A percentile compares a stretch with the other conserved stretches of the same genome.
Conservation (phyloP, 2,329 filamentous ascomycete species). For the Triangularia verruculosa region DNA sequence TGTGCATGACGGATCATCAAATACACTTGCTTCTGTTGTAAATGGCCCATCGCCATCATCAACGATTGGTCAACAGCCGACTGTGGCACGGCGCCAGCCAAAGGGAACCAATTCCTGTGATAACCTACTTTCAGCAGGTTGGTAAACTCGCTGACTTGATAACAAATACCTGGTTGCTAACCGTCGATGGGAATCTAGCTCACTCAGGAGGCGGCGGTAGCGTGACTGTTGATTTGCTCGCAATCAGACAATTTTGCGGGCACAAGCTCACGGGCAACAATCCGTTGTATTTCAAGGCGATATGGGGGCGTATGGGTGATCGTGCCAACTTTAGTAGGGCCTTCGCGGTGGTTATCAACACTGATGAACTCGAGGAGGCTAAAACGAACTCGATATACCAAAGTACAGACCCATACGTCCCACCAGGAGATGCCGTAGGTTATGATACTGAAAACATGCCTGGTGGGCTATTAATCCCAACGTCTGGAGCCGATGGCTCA, state of each 20-base stretch:
- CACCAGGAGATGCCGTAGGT: neutral
- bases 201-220: neutral
- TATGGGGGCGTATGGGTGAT: constrained; percentile 4
- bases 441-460: neutral
- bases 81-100: neutral
- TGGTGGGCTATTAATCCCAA: neutral
- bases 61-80: neutral
- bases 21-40: no score
- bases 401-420: neutral
- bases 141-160: no score
- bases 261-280: neutral
- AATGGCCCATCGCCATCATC: neutral
- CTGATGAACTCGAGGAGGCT: neutral
- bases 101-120: neutral
- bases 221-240: neutral
- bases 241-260: neutral
- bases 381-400: neutral
- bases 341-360: constrained; percentile 16
- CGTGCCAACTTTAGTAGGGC: constrained; percentile 18
- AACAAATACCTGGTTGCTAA: neutral
- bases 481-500: neutral
- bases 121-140: no score
- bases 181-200: neutral
- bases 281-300: constrained; percentile 20
- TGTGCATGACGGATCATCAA: no score